These are phyloP conservation scores for Tetrapisispora phaffii DNA, from an alignment of 805 yeast species.

Conservation along the genomic window DNA sequence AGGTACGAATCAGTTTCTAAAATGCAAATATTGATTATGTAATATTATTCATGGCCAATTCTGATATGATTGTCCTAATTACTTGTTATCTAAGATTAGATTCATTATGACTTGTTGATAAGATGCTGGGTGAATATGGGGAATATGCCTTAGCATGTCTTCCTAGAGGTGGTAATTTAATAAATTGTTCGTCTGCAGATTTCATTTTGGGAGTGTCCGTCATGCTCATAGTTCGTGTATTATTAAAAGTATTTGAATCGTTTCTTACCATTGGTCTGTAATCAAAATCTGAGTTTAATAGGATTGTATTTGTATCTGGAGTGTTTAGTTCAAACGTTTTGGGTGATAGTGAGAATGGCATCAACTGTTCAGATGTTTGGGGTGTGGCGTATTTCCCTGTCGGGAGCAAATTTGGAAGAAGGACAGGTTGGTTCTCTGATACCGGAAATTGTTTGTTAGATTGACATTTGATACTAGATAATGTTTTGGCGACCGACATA, in stretches of 20 bases:
- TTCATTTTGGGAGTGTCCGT: background rate
- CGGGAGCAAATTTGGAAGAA: background rate
- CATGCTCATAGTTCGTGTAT: background rate
- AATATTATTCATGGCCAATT: too few relatives aligned
- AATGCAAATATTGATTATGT: too few relatives aligned
- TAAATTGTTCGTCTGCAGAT: background rate
- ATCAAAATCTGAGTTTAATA: background rate
- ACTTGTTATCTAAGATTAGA: too few relatives aligned
- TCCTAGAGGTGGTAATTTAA: slow-evolving; percentile 1
- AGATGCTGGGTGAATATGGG: background rate
- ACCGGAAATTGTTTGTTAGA: background rate
- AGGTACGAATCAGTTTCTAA: too few relatives aligned
- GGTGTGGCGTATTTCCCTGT: background rate
- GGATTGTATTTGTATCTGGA: background rate
- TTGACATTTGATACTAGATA: background rate
- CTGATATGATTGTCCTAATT: too few relatives aligned
- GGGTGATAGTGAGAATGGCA: background rate
- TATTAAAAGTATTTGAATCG: background rate
- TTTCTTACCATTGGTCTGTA: background rate
- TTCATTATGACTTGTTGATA: too few relatives aligned
- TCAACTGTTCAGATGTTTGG: background rate
- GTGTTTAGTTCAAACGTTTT: background rate
- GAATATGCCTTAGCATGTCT: background rate
- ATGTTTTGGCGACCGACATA: background rate
- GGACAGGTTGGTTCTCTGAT: background rate